A percentile compares a stretch with the other conserved stretches of the same genome.
Conservation (phyloP, 208 protist genomes). For the Trypanosoma boissoni region DNA sequence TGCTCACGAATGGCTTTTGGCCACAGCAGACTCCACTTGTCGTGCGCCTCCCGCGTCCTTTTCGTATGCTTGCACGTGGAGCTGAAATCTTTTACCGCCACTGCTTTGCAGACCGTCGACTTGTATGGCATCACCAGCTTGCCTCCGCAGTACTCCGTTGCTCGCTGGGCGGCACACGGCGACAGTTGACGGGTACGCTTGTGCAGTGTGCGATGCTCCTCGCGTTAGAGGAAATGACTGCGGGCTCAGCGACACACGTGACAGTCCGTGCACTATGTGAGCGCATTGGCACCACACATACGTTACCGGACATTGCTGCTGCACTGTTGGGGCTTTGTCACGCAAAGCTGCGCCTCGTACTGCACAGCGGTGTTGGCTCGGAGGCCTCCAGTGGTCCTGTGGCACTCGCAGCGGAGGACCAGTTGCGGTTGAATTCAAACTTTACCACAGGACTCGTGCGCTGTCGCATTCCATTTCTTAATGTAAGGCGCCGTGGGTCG, state of each 20-base stretch:
- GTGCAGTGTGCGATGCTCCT: conserved; percentile 91
- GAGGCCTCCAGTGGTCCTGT: background rate
- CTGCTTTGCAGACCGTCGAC: conserved; percentile 64
- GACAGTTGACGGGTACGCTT: conserved; percentile 87
- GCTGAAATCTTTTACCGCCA: conserved; percentile 85
- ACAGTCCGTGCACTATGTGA: conserved; percentile 66
- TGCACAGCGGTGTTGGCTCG: conserved; percentile 6
- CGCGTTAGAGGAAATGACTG: conserved; percentile 71
- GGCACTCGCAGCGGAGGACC: conserved; percentile 24
- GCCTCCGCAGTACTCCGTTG: conserved; percentile 63
- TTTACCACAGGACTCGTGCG: conserved; percentile 34
- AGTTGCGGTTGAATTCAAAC: conserved; percentile 36
- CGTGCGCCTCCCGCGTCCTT: conserved; percentile 33
- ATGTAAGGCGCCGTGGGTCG: conserved; percentile 3
- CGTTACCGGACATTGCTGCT: conserved; percentile 32
- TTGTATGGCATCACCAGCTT: conserved; percentile 91
- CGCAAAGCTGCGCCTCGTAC: conserved; percentile 37
- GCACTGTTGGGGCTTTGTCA: conserved; percentile 58
- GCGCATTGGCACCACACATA: conserved; percentile 55
- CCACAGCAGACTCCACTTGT: conserved; percentile 51
- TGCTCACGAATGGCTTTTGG: conserved; percentile 93
- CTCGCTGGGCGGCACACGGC: conserved; percentile 28
- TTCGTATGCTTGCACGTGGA: conserved; percentile 40
- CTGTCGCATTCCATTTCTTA: conserved; percentile 44
- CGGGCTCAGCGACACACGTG: conserved; percentile 24